Evolutionary conservation across 768 basidiomycete species (phyloP).

Genomic region (Hebeloma cylindrosporum): DNA sequence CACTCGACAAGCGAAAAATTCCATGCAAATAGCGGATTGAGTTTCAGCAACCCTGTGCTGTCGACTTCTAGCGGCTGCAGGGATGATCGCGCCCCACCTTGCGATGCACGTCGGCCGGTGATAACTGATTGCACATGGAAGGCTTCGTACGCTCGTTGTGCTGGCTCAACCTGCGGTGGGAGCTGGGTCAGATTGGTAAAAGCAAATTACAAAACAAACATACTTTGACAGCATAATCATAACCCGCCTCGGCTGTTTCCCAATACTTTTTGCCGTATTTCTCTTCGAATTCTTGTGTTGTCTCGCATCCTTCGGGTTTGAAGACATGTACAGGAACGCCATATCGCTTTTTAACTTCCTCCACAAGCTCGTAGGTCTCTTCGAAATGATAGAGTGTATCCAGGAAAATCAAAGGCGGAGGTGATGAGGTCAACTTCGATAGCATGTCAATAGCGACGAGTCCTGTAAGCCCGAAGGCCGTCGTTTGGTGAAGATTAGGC

Average conservation of each 20-base stretch:
- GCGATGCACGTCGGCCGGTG: conserved; percentile 92
- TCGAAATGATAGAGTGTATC: conserved; percentile 96
- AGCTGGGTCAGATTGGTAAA: background rate
- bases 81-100: conserved; percentile 85
- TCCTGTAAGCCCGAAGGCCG: conserved; percentile 95
- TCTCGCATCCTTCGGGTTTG: conserved; percentile 71
- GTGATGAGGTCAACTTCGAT: conserved; percentile 65
- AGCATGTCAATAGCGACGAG: conserved; percentile 95
- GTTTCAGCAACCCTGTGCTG: conserved; percentile 84
- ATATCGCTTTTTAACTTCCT: conserved; percentile 77
- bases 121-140: conserved; percentile 84
- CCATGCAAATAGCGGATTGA: conserved; percentile 94
- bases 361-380: conserved; percentile 88
- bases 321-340: conserved; percentile 72
- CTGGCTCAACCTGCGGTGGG: conserved; percentile 79
- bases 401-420: conserved; percentile 90
- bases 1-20: conserved; percentile 79
- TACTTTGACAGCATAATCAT: conserved; percentile 93
- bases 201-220: conserved; percentile 16
- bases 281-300: conserved; percentile 71
- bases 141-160: conserved; percentile 79
- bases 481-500: conserved; percentile 86
- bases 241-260: conserved; percentile 83
- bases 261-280: conserved; percentile 81
- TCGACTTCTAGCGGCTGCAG: conserved; percentile 90